Base-by-base conservation (phyloP, 2,329 filamentous ascomycete species). In the Aspergillus nomiae region DNA sequence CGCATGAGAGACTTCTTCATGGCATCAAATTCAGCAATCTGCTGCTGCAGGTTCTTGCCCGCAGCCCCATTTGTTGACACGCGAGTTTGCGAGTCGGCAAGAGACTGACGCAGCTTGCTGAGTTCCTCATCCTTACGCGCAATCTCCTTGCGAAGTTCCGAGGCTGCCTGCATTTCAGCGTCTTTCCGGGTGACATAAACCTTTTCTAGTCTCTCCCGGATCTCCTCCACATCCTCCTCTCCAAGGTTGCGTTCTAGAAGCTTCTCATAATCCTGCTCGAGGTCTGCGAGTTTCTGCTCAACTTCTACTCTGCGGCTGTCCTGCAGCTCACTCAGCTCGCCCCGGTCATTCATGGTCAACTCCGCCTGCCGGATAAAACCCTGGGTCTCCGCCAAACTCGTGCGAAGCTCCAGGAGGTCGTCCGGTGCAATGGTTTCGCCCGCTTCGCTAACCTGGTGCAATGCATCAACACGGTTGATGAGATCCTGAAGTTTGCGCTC, bases 1-100 rank as follows among this genome's bases (percentile, higher is more conserved):
- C 95, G 92, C 95, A 99, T 99, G 70, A 99, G 85, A 69, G 92
- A 96, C 87, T 99, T 99, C 89, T 99, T 99, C 94, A 99, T 99
- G 63, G 92, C 91, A 79, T 99, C 95, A 72, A 99, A 99, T 77
- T 99, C 95, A 63, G 94, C 92, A 78, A 99, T 96, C 81, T 98
- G 95, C 82, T 99, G 94, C 77, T 96, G 93, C 51, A 98, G 88
- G 14, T 92, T 96, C 85, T 97, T 97, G 84, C 76, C 73, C 19
- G 80, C 77, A 24, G 82, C 79, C 50, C 87, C 88, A 67, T 89
- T 92, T 30, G 89, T 85, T 32, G 83, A 80, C 21, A 83, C 84
- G 19, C 74, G 73, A 30, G 73, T 72, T 58, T 80, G 73, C 14
- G 95, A 85, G 65, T 93, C 90, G 50, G 96, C 91, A 54, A 97